These are phyloP conservation scores for Clarireedia homoeocarpa DNA, from an alignment of 2,329 filamentous ascomycete genomes.

Conservation along the genomic window DNA sequence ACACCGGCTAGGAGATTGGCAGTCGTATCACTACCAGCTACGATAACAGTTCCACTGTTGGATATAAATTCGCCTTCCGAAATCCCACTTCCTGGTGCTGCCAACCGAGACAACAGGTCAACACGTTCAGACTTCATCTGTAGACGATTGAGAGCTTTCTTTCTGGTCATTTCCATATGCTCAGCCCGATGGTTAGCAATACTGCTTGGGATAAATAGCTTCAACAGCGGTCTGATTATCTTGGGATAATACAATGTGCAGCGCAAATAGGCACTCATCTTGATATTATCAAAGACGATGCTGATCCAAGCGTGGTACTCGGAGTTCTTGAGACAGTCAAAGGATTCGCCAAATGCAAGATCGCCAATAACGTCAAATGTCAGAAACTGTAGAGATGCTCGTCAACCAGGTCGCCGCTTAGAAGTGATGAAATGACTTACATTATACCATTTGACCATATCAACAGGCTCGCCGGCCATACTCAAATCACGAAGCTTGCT, in stretches of 20 bases:
- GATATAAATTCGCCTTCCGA: neutral
- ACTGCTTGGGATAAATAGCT: neutral
- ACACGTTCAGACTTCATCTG: too few species aligned
- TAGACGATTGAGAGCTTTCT: too few species aligned
- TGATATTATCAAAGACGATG: neutral
- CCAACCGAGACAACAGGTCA: too few species aligned
- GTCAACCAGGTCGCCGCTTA: too few species aligned
- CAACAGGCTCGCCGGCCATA: neutral
- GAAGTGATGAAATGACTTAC: too few species aligned
- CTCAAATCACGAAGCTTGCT: neutral
- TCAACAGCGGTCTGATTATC: neutral
- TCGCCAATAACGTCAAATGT: slow-evolving; percentile 36
- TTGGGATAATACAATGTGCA: neutral
- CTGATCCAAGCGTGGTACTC: slow-evolving; percentile 3
- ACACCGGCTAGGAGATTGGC: neutral
- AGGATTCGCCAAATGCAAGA: slow-evolving; percentile 37
- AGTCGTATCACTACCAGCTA: neutral
- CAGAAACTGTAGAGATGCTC: slow-evolving; percentile 13
- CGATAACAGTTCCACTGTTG: neutral
- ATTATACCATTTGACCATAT: slow-evolving; percentile 30
- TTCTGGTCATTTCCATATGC: too few species aligned
- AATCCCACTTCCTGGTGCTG: neutral
- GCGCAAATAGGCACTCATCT: neutral
- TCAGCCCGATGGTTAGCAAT: too few species aligned
- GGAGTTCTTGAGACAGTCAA: slow-evolving; percentile 26